Evolutionary conservation across 768 basidiomycete species (phyloP), one percentile per base, ranked within the genome.

Genomic region (Trametes villosa): DNA sequence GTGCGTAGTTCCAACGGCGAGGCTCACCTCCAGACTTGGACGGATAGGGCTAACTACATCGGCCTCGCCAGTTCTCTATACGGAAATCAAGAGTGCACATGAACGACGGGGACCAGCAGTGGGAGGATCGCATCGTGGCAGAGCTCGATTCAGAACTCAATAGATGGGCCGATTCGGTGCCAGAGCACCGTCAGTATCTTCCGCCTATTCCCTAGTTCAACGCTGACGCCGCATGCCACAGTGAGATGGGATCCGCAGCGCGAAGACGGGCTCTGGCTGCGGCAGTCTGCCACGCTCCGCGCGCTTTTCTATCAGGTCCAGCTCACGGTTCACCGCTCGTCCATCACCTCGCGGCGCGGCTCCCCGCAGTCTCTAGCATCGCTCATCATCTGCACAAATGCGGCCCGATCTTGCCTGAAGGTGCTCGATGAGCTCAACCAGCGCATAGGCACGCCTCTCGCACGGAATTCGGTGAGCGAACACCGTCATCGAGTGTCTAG

Each of bases 351-450:
- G 0, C 75, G 80, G 33, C 84, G 84, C 53, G 79, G 78, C 0
- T 75, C 78, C 0, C 70, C 75, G 3, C 68, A 82, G 26, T 76
- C 78, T 1, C 81, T 86, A 63, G 85, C 76, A 68, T 87, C 91
- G 0, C 78, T 94, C 36, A 89, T 90, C 0, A 92, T 94, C 53
- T 94, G 92, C 70, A 86, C 88, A 17, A 94, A 94, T 60, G 86
- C 93, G 0, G 89, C 93, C 2, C 79, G 91, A 8, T 91, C 89
- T 0, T 87, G 83, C 60, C 83, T 83, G 44, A 89, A 88, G 68
- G 81, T 94, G 27, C 72, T 90, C 17, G 89, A 92, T 62, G 75
- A 83, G 2, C 79, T 83, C 46, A 34, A 30, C 27, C 56, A 58
- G 41, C 54, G 55, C 18, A 40, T 34, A 15, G 55, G 56, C 29